phyloP scores from a whole-genome alignment of 2,329 filamentous ascomycete species.

The Setomelanomma holmii region DNA sequence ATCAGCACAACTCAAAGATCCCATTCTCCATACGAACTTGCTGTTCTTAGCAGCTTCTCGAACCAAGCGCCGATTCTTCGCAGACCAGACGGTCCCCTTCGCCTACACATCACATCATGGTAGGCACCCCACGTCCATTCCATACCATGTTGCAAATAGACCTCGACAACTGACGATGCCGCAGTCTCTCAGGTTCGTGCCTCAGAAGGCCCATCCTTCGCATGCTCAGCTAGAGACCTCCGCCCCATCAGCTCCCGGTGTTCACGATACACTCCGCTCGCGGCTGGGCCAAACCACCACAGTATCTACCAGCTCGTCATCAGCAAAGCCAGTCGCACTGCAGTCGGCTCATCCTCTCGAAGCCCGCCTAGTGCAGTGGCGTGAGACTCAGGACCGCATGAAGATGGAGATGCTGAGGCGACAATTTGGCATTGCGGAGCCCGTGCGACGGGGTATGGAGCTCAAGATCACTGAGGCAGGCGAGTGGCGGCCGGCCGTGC shows the following conservation, averaged over 20 bases:
- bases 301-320: slow-evolving; percentile 36
- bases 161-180: neutral
- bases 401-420: slow-evolving; percentile 90
- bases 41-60: too few species aligned
- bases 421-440: slow-evolving; percentile 91
- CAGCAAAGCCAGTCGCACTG: slow-evolving; percentile 50
- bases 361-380: slow-evolving; percentile 86
- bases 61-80: too few species aligned
- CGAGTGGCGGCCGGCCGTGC: slow-evolving; percentile 77
- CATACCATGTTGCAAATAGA: neutral
- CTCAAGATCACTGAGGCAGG: slow-evolving; percentile 83
- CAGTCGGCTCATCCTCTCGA: slow-evolving; percentile 87
- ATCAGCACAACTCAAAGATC: neutral
- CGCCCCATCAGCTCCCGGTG: slow-evolving; percentile 88
- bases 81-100: neutral
- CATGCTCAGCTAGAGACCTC: slow-evolving; percentile 61
- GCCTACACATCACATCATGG: neutral
- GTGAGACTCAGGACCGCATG: slow-evolving; percentile 82
- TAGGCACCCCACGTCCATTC: slow-evolving; percentile 13
- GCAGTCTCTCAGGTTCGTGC: slow-evolving; percentile 89
- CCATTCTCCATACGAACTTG: too few species aligned
- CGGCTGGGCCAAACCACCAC: slow-evolving; percentile 69
- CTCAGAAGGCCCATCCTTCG: slow-evolving; percentile 68
- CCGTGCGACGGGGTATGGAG: slow-evolving; percentile 92
- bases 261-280: slow-evolving; percentile 90